Base-by-base conservation (phyloP, 768 basidiomycete genomes). In the Rhizopogon vesiculosus region DNA sequence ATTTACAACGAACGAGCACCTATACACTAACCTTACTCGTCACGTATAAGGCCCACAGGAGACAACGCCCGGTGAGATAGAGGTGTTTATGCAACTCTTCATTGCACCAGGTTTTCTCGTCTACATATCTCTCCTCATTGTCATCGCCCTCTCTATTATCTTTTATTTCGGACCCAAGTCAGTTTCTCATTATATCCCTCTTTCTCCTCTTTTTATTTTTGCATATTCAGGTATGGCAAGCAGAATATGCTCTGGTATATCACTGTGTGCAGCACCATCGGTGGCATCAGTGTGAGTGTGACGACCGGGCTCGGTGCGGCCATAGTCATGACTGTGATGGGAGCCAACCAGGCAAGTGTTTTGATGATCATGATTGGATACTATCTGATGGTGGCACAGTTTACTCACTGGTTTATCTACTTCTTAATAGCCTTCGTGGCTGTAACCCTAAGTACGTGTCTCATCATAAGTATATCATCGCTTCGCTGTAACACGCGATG, bases 231-330 rank as follows among this genome's bases (percentile, higher is more conserved):
- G 66, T 91, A 89, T 66, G 95, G 96, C 49, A 93, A 88, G 72
- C 84, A 85, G 73, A 91, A 84, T 65, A 97, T 98, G 96, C 71
- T 98, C 51, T 93, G 91, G 90, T 92, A 96, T 70, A 95, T 98
- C 60, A 76, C 80, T 42, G 91, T 99, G 44, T 99, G 97, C 72
- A 92, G 89, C 59, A 86, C 98, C 81, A 98, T 99, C 65, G 97
- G 97, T 16, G 97, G 97, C 0, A 87, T 96, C 46, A 91, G 88
- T 55, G 93, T 96, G 61, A 92, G 89, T 62, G 95, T 96, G 53
- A 96, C 95, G 13, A 94, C 93, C 33, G 96, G 97, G 35, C 80
- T 98, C 39, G 94, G 97, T 44, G 78, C 91, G 42, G 88, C 93
- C 19, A 97, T 98, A 63, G 87, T 99, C 28, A 85, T 88, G 48